A percentile compares a stretch with the other conserved stretches of the same genome.
Evolutionary conservation across 371 early-diverging fungal species (phyloP).

Genomic region (Rhizoclosmatium hyalinum): DNA sequence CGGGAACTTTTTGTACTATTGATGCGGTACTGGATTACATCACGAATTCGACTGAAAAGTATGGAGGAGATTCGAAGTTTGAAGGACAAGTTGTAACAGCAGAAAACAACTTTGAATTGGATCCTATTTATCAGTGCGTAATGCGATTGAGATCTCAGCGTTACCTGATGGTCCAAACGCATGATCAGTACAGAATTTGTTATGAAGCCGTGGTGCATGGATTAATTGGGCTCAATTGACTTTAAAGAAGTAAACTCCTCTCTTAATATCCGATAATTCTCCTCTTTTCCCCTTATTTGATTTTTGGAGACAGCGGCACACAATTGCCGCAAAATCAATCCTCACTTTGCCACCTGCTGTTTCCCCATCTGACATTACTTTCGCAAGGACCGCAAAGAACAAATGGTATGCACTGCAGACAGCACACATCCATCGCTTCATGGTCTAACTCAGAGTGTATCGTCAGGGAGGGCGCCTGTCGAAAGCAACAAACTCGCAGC

Average conservation of each 20-base stretch:
- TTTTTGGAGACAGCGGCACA: too few species aligned
- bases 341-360: too few species aligned
- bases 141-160: conserved; percentile 81
- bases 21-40: conserved; percentile 65
- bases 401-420: not conserved
- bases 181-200: conserved; percentile 82
- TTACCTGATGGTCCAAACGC: conserved; percentile 85
- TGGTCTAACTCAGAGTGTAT: not conserved
- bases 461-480: not conserved
- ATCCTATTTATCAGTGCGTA: conserved; percentile 71
- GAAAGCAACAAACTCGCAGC: not conserved
- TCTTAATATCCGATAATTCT: too few species aligned
- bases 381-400: too few species aligned
- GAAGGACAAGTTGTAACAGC: not conserved
- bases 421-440: not conserved
- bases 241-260: too few species aligned
- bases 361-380: too few species aligned
- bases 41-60: not conserved
- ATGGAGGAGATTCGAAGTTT: not conserved
- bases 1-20: conserved; percentile 90
- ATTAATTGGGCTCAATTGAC: not conserved
- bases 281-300: too few species aligned
- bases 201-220: conserved; percentile 69
- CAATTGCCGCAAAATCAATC: too few species aligned
- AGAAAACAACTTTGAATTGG: conserved; percentile 42